Evolutionary conservation across 768 basidiomycete species (phyloP), one percentile per base, ranked within the genome.

Genomic region (Hypsizygus marmoreus): DNA sequence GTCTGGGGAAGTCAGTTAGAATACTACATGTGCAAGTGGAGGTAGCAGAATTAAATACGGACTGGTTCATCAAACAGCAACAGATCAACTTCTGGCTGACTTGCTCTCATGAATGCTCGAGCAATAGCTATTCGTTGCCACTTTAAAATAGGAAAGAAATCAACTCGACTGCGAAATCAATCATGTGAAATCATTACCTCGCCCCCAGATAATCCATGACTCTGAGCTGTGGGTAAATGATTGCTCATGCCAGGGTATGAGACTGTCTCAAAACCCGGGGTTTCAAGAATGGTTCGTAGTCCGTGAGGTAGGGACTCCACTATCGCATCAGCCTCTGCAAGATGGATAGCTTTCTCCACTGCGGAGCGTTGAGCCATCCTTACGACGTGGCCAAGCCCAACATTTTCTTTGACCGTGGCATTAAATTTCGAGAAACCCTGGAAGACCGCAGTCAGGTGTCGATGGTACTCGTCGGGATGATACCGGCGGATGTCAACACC

Each of bases 61-160:
- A 85, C 86, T 41, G 90, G 88, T 69, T 92, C 89, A 63, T 95
- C 92, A 59, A 94, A 87, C 31, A 94, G 65, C 24, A 94, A 70
- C 11, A 94, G 67, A 65, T 93, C 88, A 19, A 89, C 79, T 52
- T 84, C 81, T 16, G 81, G 87, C 58, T 79, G 81, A 57, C 73
- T 77, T 37, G 88, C 86, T 49, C 91, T 75, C 86, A 93, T 90
- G 58, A 94, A 93, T 12, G 90, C 88, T 37, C 92, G 79, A 36
- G 91, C 87, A 38, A 94, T 77, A 13, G 92, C 91, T 45, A 95
- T 79, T 55, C 88, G 73, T 67, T 92, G 90, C 91, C 91, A 92
- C 88, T 91, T n/a, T n/a, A n/a, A n/a, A n/a, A 60, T 25, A 47
- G 40, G 43, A 47, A 14, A 22, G 26, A 41, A 24, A 37, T 24